These are phyloP conservation scores for Globisporangium mamillatum DNA, from an alignment of 352 stramenopile genomes.

Conservation along the genomic window DNA sequence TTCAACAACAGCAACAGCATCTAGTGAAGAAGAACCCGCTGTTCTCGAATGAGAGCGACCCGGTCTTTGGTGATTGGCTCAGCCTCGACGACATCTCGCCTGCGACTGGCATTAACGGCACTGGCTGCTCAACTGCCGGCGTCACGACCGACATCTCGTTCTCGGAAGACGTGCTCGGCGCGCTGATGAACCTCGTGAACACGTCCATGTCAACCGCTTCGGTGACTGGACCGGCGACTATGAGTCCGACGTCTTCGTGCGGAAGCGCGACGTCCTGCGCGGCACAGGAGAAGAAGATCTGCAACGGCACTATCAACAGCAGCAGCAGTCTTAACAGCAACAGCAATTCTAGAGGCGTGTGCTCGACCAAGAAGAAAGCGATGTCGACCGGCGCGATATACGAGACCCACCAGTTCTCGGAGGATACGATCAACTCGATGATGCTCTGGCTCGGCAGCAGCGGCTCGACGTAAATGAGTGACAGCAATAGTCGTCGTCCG, in stretches of 20 bases:
- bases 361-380: slow-evolving; percentile 11
- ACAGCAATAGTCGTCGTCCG: not conserved
- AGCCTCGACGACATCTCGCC: slow-evolving; percentile 12
- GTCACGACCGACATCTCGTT: slow-evolving; percentile 16
- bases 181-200: slow-evolving; percentile 33
- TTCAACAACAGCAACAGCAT: not conserved
- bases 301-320: not conserved
- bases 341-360: slow-evolving; percentile 11
- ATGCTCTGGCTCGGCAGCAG: slow-evolving; percentile 30
- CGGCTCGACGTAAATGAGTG: not conserved
- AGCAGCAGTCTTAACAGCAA: slow-evolving; percentile 16
- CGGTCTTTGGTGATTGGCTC: slow-evolving; percentile 13
- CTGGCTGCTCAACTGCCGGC: not conserved
- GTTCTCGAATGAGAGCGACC: slow-evolving; percentile 17
- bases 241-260: not conserved
- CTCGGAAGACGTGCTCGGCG: slow-evolving; percentile 32
- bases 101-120: slow-evolving; percentile 1
- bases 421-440: slow-evolving; percentile 45
- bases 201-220: slow-evolving; percentile 31
- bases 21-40: slow-evolving; percentile 12
- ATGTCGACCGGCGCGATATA: slow-evolving; percentile 18
- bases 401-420: slow-evolving; percentile 47
- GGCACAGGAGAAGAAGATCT: slow-evolving; percentile 1
- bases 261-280: not conserved
- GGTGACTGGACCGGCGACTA: not conserved